These are phyloP conservation scores for Trichaptum fuscoviolaceum DNA, from an alignment of 768 basidiomycete genomes.

Conservation along the genomic window DNA sequence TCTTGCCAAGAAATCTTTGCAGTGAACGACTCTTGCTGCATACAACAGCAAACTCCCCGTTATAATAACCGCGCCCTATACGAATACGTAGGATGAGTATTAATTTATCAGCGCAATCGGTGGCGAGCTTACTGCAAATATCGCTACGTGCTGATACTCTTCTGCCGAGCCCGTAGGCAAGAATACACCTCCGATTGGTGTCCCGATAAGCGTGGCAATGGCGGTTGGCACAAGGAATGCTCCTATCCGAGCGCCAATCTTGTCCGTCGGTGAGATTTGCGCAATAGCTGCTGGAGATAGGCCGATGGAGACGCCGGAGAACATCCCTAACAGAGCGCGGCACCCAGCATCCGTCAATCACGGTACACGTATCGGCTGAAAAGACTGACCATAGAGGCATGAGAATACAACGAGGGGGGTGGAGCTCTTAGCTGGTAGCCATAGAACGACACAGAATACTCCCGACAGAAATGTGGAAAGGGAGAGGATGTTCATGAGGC, in stretches of 20 bases:
- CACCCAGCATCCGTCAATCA: not conserved
- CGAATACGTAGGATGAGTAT: not conserved
- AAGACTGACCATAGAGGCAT: slow-evolving; percentile 27
- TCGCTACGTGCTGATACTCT: not conserved
- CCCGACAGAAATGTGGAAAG: slow-evolving; percentile 22
- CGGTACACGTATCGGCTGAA: slow-evolving; percentile 12
- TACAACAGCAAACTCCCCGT: not conserved
- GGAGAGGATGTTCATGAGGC: slow-evolving; percentile 22
- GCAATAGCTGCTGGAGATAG: slow-evolving; percentile 25
- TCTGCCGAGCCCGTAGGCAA: slow-evolving; percentile 8
- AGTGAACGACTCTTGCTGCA: not conserved
- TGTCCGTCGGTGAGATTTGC: slow-evolving; percentile 24
- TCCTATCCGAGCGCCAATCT: slow-evolving; percentile 27
- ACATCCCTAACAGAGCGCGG: not conserved
- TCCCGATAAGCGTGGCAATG: slow-evolving; percentile 26
- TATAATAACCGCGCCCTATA: not conserved
- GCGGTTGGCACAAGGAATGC: slow-evolving; percentile 11
- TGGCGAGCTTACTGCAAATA: not conserved
- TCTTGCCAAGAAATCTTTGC: not conserved
- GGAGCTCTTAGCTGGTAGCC: slow-evolving; percentile 22
- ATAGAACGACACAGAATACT: slow-evolving; percentile 22
- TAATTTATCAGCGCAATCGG: no score
- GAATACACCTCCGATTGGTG: slow-evolving; percentile 28
- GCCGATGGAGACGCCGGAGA: slow-evolving; percentile 22
- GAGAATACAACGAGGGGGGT: slow-evolving; percentile 23